phyloP scores from a whole-genome alignment of 805 yeast species.

The Ogataea thermomethanolica region DNA sequence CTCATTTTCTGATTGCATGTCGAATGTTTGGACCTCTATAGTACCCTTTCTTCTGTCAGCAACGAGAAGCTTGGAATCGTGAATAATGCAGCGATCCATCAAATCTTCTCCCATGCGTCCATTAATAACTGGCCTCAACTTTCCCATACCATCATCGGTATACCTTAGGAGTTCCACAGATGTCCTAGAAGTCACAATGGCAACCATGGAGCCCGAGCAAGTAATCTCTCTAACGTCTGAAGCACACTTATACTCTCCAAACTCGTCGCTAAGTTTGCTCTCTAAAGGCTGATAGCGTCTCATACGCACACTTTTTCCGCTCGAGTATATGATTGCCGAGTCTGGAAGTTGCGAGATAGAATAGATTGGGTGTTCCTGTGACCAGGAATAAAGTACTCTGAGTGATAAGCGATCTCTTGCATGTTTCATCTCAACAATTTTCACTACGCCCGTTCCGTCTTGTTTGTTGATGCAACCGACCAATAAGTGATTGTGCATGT shows the following conservation, averaged over 20 bases:
- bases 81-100: constrained; percentile 23
- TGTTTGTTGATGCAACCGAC: constrained; percentile 31
- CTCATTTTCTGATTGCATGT: no score
- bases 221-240: constrained; percentile 25
- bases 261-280: constrained; percentile 23
- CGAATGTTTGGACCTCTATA: constrained; percentile 7
- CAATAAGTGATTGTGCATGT: constrained; percentile 28
- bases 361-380: constrained; percentile 20
- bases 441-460: constrained; percentile 23
- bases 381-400: constrained; percentile 18
- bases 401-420: constrained; percentile 12
- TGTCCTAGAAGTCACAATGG: constrained; percentile 30
- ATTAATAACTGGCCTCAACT: constrained; percentile 12
- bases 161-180: constrained; percentile 25
- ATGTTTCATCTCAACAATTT: constrained; percentile 28
- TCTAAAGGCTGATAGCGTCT: constrained; percentile 18
- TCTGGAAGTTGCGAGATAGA: constrained; percentile 24
- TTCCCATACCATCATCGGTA: constrained; percentile 8
- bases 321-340: constrained; percentile 24
- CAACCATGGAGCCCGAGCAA: constrained; percentile 17
- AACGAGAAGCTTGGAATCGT: constrained; percentile 9
- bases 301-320: constrained; percentile 14
- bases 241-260: constrained; percentile 8
- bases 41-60: constrained; percentile 23
- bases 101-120: constrained; percentile 23